Base-by-base conservation (phyloP, 495 filamentous ascomycete species). In the Glonium stellatum region DNA sequence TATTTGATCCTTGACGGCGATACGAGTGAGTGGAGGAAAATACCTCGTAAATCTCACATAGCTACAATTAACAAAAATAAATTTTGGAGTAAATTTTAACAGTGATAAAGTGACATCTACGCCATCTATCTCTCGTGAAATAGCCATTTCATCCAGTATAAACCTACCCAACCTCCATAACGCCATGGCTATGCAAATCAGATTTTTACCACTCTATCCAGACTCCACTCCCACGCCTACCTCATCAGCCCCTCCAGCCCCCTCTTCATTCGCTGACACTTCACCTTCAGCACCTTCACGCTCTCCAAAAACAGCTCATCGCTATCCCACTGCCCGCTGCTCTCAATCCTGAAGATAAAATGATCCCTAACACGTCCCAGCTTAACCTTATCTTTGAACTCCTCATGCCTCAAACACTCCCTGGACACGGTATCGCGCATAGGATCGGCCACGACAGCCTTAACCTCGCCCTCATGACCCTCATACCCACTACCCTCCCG, bases 321-420 rank as follows among this genome's bases (percentile, higher is more conserved):
- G 69, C 90, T 93, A 25, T 89, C 83, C 71, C 88, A 92, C 74
- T 97, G 93, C 10, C 95, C 95, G 10, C 89, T 86, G 75, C 91
- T 96, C 79, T 99, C 95, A 6, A 99, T 78, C 57, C 82, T 84
- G 79, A 90, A 99, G 73, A 99, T 97, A 70, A 99, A 99, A 74
- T 99, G 95, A 75, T 99, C 95, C 61, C 87, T 76, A 42, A 89
- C 75, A 31, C 95, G 81, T 46, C 95, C 95, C 12, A 99, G 79
- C 78, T 90, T 92, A 55, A 99, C 95, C 79, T 95, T 97, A 59
- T 80, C 87, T 67, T 93, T 81, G 78, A 99, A 97, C 73, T 97
- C 95, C 42, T 84, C 82, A 70, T 99, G 92, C 44, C 95, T 81
- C 66, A 97, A 71, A 61, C 88, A 92, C 76, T 99, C 95, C 59